Conservation (phyloP, 2,329 filamentous ascomycete species). For the Nothophaeocryptopus gaeumannii region DNA sequence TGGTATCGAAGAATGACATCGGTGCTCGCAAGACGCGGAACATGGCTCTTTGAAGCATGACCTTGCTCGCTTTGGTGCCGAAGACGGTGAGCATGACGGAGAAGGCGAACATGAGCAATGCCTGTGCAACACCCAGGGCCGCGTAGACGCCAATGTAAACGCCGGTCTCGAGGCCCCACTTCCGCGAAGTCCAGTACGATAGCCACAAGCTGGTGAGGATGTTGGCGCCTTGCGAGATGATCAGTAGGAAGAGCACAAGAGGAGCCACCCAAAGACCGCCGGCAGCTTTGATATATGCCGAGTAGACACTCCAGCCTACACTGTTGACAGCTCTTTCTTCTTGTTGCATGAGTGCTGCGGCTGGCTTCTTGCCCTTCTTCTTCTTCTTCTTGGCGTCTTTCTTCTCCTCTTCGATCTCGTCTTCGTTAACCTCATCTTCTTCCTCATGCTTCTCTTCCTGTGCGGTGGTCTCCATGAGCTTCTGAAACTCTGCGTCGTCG, state of each 20-base stretch:
- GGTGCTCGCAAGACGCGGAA: conserved; percentile 67
- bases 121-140: conserved; percentile 68
- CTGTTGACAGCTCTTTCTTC: conserved; percentile 70
- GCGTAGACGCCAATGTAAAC: conserved; percentile 64
- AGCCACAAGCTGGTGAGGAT: conserved; percentile 89
- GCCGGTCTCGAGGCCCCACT: conserved; percentile 65
- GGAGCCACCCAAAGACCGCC: conserved; percentile 68
- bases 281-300: conserved; percentile 71
- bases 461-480: conserved; percentile 76
- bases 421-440: conserved; percentile 46
- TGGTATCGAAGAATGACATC: conserved; percentile 95
- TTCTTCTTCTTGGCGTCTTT: conserved; percentile 52
- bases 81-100: conserved; percentile 73
- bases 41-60: conserved; percentile 78
- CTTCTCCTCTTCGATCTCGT: conserved; percentile 60
- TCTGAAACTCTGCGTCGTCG: conserved; percentile 72
- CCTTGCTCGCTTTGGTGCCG: conserved; percentile 77
- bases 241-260: conserved; percentile 60
- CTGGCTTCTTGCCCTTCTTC: conserved; percentile 53
- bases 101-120: conserved; percentile 74
- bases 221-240: conserved; percentile 76
- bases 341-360: conserved; percentile 66
- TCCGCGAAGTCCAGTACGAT: conserved; percentile 85
- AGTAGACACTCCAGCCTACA: conserved; percentile 77
- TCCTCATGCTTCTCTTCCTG: conserved; percentile 51